Conservation (phyloP, 1,284 basidiomycete genomes). For the Athelia psychrophila region DNA sequence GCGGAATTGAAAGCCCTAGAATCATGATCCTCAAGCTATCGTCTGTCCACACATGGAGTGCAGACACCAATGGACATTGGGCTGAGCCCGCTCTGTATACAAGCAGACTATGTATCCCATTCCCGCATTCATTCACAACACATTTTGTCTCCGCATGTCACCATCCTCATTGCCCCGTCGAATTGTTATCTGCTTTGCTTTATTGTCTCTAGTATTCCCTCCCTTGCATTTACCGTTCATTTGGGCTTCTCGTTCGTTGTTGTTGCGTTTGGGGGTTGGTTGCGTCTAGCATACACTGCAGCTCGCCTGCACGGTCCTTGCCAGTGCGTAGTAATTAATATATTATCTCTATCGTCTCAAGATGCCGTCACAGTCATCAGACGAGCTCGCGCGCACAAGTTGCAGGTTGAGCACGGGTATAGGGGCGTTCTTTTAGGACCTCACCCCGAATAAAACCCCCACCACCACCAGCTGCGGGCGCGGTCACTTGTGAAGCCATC, state of each 20-base stretch:
- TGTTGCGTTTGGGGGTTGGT: too few species aligned
- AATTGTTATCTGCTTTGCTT: neutral
- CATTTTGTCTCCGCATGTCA: neutral
- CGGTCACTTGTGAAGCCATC: too few species aligned
- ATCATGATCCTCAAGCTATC: slow-evolving; percentile 19
- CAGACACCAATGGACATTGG: neutral
- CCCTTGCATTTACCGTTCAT: neutral
- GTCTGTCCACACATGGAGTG: slow-evolving; percentile 4
- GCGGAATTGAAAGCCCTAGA: slow-evolving; percentile 30
- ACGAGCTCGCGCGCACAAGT: too few species aligned
- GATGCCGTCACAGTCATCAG: too few species aligned
- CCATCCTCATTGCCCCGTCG: neutral
- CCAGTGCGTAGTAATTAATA: too few species aligned
- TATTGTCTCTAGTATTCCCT: neutral
- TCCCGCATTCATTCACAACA: neutral
- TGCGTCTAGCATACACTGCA: too few species aligned
- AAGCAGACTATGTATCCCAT: neutral
- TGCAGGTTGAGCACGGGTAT: too few species aligned
- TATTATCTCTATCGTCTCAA: too few species aligned
- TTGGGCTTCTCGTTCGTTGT: neutral
- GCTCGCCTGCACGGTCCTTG: too few species aligned
- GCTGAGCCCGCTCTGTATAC: neutral
- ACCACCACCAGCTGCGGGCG: too few species aligned
- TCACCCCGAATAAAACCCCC: too few species aligned
- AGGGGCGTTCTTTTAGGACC: too few species aligned